Conservation (phyloP, 441 rosid genomes). For the Biscutella laevigata region DNA sequence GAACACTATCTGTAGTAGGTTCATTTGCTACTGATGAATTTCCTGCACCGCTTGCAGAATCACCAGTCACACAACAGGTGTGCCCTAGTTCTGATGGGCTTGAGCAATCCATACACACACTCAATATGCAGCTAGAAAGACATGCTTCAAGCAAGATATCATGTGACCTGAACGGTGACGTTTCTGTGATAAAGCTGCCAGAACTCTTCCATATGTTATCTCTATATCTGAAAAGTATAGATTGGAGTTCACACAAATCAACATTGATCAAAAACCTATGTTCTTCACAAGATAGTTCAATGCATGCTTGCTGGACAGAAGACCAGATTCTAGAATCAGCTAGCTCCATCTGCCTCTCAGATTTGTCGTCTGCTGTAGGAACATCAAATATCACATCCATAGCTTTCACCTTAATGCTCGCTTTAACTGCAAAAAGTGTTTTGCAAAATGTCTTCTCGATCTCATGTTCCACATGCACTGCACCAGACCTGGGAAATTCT, state of each 20-base stretch:
- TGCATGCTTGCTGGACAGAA: slow-evolving; percentile 38
- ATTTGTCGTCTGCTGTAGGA: slow-evolving; percentile 33
- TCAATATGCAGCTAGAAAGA: slow-evolving; percentile 48
- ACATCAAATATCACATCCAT: slow-evolving; percentile 58
- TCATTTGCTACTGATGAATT: slow-evolving; percentile 29
- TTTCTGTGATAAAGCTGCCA: slow-evolving; percentile 36
- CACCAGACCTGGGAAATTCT: slow-evolving; percentile 34
- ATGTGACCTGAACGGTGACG: slow-evolving; percentile 38
- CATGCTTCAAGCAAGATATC: slow-evolving; percentile 51
- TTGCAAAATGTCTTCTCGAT: slow-evolving; percentile 25
- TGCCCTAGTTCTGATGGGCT: slow-evolving; percentile 27
- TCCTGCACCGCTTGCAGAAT: slow-evolving; percentile 25
- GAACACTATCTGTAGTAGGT: slow-evolving; percentile 28
- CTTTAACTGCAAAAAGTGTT: slow-evolving; percentile 35
- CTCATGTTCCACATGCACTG: slow-evolving; percentile 32
- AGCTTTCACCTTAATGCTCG: slow-evolving; percentile 42
- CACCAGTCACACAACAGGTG: slow-evolving; percentile 26
- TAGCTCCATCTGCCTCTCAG: slow-evolving; percentile 26
- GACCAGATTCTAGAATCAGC: slow-evolving; percentile 55
- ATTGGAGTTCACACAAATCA: slow-evolving; percentile 43
- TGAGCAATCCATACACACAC: slow-evolving; percentile 40
- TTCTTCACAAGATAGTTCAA: slow-evolving; percentile 50
- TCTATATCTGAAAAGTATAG: slow-evolving; percentile 42
- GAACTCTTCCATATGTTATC: slow-evolving; percentile 36
- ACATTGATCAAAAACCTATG: slow-evolving; percentile 33